phyloP scores from a whole-genome alignment of 345 rosid species.

The Lagerstroemia speciosa region DNA sequence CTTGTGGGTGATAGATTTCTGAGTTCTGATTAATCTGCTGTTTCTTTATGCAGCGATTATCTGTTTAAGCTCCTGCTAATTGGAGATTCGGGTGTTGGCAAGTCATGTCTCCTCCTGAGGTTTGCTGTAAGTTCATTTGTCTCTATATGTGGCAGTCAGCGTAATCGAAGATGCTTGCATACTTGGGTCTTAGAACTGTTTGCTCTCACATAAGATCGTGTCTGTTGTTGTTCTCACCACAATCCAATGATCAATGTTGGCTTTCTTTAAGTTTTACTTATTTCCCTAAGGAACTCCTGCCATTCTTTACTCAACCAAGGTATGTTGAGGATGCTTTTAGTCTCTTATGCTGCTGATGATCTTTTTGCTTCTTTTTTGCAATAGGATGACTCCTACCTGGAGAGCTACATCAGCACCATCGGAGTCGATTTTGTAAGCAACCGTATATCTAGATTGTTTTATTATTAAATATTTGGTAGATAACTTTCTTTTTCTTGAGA shows the following conservation, averaged over 20 bases:
- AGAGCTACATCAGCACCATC: slow-evolving; percentile 70
- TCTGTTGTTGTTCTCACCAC: not conserved
- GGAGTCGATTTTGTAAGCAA: slow-evolving; percentile 66
- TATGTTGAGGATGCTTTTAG: not conserved
- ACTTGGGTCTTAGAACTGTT: not conserved
- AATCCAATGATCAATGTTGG: not conserved
- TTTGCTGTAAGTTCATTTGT: slow-evolving; percentile 37
- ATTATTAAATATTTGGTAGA: not conserved
- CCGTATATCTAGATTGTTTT: not conserved
- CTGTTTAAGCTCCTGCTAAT: slow-evolving; percentile 44
- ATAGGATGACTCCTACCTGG: slow-evolving; percentile 67
- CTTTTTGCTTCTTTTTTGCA: not conserved
- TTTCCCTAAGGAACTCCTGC: not conserved
- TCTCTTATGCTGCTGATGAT: not conserved
- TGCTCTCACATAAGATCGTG: not conserved
- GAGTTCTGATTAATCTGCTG: not conserved
- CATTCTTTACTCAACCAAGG: not conserved
- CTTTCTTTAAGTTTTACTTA: not conserved
- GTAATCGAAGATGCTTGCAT: not conserved
- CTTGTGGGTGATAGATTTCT: not conserved
- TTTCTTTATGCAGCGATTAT: slow-evolving; percentile 36
- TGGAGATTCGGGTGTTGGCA: slow-evolving; percentile 47
- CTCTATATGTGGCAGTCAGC: not conserved
- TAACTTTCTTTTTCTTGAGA: not conserved
- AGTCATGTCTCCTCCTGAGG: slow-evolving; percentile 43